phyloP scores from a whole-genome alignment of 2,329 filamentous ascomycete species.

The Macroventuria anomochaeta region DNA sequence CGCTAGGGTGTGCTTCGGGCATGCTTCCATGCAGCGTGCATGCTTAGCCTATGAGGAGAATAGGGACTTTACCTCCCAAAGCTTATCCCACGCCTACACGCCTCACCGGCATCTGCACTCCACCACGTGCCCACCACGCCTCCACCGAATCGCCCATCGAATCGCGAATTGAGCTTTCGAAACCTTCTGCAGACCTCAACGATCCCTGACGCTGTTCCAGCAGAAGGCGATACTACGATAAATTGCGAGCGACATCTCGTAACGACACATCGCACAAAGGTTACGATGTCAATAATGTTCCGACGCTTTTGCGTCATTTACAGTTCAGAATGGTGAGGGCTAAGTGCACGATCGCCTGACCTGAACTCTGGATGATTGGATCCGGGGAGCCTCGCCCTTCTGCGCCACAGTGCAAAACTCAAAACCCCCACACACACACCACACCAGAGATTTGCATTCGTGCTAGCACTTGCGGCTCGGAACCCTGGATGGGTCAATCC shows the following conservation, averaged over 20 bases:
- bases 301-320: slow-evolving; percentile 8
- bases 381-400: background rate
- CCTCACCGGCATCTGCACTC: slow-evolving; percentile 1
- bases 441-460: background rate
- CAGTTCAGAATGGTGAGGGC: background rate
- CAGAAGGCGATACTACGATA: background rate
- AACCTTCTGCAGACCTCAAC: background rate
- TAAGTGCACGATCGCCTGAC: background rate
- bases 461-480: background rate
- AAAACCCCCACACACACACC: background rate
- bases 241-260: background rate
- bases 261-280: background rate
- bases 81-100: background rate
- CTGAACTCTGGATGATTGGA: slow-evolving; percentile 1
- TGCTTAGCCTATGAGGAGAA: background rate
- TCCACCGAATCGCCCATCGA: background rate
- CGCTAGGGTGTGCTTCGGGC: background rate
- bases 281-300: background rate
- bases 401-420: slow-evolving; percentile 1
- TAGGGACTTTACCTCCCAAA: background rate
- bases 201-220: background rate
- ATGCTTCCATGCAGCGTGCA: slow-evolving; percentile 9
- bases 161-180: background rate
- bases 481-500: background rate
- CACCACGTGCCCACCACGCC: background rate